phyloP scores from a whole-genome alignment of 2,329 filamentous ascomycete species.

The Calonectria montana region DNA sequence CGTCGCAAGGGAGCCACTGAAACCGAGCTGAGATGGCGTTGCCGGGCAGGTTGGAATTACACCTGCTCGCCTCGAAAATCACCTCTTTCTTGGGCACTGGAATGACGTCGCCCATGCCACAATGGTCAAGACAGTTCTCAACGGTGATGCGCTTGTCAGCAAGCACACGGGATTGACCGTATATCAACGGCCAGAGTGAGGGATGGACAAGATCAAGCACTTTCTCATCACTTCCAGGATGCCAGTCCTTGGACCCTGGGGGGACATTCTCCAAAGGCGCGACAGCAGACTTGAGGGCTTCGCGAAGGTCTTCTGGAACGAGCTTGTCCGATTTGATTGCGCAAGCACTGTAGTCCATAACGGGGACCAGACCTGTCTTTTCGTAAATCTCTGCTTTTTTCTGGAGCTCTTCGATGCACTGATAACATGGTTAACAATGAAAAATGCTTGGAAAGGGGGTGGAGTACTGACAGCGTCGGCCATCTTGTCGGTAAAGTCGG shows the following conservation, averaged over 20 bases:
- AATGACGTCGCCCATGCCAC: slow-evolving; percentile 41
- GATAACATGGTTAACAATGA: background rate
- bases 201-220: slow-evolving; percentile 74
- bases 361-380: slow-evolving; percentile 46
- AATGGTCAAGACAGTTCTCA: slow-evolving; percentile 47
- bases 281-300: slow-evolving; percentile 57
- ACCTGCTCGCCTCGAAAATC: background rate
- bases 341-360: slow-evolving; percentile 46
- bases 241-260: slow-evolving; percentile 66
- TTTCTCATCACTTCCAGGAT: slow-evolving; percentile 66
- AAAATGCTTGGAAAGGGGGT: background rate
- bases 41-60: background rate
- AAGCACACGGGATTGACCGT: slow-evolving; percentile 56
- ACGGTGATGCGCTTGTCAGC: slow-evolving; percentile 49
- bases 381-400: slow-evolving; percentile 49
- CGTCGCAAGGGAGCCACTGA: slow-evolving; percentile 63
- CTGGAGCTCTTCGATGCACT: slow-evolving; percentile 49
- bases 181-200: slow-evolving; percentile 71
- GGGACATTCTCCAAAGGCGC: slow-evolving; percentile 62
- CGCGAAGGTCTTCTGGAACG: slow-evolving; percentile 35
- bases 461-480: slow-evolving; percentile 42
- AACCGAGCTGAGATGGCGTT: slow-evolving; percentile 36
- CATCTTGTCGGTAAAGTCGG: slow-evolving; percentile 46
- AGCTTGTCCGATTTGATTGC: slow-evolving; percentile 51
- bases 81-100: slow-evolving; percentile 1